Evolutionary conservation across 129 eudicot genomes (phyloP).

Genomic region (Arctium minus): DNA sequence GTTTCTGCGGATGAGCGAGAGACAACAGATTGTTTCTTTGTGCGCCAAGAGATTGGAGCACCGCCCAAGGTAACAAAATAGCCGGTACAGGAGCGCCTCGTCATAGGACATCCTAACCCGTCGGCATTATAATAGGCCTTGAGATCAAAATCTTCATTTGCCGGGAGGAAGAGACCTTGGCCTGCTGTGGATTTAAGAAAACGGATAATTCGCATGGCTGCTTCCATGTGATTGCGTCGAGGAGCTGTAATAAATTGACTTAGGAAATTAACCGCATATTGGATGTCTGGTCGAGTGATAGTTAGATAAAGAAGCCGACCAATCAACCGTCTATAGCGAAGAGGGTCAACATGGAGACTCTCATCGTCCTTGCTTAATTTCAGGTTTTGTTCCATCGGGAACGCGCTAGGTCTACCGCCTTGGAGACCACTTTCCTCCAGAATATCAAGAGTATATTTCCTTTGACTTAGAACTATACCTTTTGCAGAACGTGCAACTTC

Average conservation of each 20-base stretch:
- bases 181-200: background rate
- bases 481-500: background rate
- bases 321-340: too few species aligned
- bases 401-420: too few species aligned
- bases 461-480: background rate
- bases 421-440: background rate
- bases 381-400: too few species aligned
- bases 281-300: background rate
- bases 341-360: too few species aligned
- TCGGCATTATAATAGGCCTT: background rate
- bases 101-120: too few species aligned
- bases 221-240: background rate
- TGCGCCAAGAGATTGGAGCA: too few species aligned
- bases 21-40: too few species aligned
- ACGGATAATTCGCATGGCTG: background rate
- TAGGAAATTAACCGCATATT: background rate
- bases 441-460: background rate
- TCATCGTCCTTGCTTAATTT: too few species aligned
- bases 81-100: too few species aligned
- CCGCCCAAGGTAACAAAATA: too few species aligned
- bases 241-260: background rate
- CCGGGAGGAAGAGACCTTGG: background rate
- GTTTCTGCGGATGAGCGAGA: too few species aligned
- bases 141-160: background rate
- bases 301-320: too few species aligned